Conservation (phyloP, 179 eudicot species). For the Silene vulgaris region DNA sequence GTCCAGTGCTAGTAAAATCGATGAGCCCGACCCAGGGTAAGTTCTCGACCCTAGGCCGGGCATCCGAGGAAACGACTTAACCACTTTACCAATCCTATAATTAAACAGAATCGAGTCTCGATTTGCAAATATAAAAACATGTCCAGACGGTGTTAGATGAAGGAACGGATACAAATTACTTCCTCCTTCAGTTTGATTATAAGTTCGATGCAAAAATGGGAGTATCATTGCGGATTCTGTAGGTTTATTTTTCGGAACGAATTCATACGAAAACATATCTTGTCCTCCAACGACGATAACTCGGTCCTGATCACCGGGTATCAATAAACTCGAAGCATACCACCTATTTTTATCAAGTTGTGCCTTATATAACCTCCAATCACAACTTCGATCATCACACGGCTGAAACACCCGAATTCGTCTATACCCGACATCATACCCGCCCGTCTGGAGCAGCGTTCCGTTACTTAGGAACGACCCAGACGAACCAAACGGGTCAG, state of each 20-base stretch:
- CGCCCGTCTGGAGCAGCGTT: constrained; percentile 35
- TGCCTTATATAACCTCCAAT: constrained; percentile 22
- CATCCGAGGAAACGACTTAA: constrained; percentile 32
- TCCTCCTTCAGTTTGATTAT: constrained; percentile 42
- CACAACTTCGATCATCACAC: constrained; percentile 29
- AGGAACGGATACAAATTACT: constrained; percentile 40
- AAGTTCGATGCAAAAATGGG: constrained; percentile 43
- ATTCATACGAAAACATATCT: constrained; percentile 41
- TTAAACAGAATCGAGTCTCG: constrained; percentile 34
- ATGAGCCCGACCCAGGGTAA: constrained; percentile 37
- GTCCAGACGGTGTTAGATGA: constrained; percentile 32
- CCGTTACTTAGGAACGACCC: constrained; percentile 34
- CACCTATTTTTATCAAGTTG: constrained; percentile 32
- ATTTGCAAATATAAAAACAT: constrained; percentile 34
- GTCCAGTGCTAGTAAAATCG: constrained; percentile 27
- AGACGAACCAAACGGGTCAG: constrained; percentile 38
- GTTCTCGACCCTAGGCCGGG: constrained; percentile 32
- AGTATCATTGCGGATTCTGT: constrained; percentile 19
- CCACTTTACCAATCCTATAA: constrained; percentile 25
- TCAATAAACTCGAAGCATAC: constrained; percentile 55
- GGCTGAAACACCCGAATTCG: constrained; percentile 28
- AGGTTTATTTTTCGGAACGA: constrained; percentile 37
- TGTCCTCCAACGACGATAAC: constrained; percentile 63
- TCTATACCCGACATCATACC: constrained; percentile 28
- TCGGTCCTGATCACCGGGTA: constrained; percentile 45